phyloP scores from a whole-genome alignment of 2,329 filamentous ascomycete species.

The Diplodia corticola region DNA sequence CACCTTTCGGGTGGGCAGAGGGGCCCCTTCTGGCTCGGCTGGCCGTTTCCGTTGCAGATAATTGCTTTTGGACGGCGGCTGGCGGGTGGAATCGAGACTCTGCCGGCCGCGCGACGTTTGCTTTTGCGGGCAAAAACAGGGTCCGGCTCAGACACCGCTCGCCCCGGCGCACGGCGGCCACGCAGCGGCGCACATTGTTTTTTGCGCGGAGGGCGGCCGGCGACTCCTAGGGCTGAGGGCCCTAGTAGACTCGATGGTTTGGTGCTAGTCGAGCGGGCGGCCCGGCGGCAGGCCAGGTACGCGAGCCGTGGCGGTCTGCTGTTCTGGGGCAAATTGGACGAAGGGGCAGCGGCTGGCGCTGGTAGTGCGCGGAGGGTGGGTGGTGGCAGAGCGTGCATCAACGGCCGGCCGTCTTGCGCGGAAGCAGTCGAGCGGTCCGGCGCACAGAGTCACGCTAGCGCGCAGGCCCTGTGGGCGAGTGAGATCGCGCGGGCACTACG shows the following conservation, averaged over 20 bases:
- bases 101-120: neutral
- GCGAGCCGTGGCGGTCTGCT: constrained; percentile 10
- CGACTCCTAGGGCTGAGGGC: constrained; percentile 12
- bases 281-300: constrained; percentile 8
- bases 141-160: constrained; percentile 1
- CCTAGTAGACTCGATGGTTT: constrained; percentile 17
- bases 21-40: neutral
- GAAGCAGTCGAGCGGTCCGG: constrained; percentile 6
- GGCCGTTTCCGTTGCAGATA: constrained; percentile 11
- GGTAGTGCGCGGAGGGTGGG: neutral
- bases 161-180: neutral
- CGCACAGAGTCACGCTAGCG: neutral
- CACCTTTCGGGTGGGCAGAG: neutral
- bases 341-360: neutral
- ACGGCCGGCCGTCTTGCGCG: neutral
- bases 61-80: constrained; percentile 19
- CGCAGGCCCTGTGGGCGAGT: neutral
- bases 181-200: constrained; percentile 2
- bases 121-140: constrained; percentile 6
- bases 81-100: too few relatives aligned
- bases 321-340: neutral
- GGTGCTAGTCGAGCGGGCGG: constrained; percentile 11
- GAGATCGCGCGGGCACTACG: constrained; percentile 9
- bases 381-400: neutral
- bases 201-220: constrained; percentile 12